A percentile compares a stretch with the other conserved stretches of the same genome.
Conservation (phyloP, 495 filamentous ascomycete species). For the Astrocystis sublimbata region DNA sequence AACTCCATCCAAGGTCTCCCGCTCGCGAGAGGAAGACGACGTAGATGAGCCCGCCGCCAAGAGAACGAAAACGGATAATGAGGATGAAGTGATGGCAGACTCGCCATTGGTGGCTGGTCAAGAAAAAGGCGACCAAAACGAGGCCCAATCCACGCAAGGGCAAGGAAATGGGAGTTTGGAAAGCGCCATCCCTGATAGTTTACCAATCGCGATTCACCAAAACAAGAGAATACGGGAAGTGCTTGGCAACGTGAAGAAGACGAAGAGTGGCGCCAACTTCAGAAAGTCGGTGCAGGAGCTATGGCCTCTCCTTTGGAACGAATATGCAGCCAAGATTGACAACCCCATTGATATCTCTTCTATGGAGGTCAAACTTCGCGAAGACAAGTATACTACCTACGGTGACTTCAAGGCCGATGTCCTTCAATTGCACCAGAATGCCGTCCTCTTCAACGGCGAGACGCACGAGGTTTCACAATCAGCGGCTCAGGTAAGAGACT, state of each 20-base stretch:
- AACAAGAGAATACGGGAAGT: conserved; percentile 48
- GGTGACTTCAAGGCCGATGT: conserved; percentile 72
- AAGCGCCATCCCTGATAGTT: conserved; percentile 24
- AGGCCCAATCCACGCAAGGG: conserved; percentile 1
- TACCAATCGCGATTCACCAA: conserved; percentile 49
- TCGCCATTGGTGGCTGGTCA: conserved; percentile 33
- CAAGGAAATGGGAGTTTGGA: conserved; percentile 28
- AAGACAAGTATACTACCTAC: conserved; percentile 64
- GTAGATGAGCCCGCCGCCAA: conserved; percentile 77
- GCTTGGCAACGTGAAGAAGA: conserved; percentile 76
- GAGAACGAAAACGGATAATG: conserved; percentile 63
- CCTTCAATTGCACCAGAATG: conserved; percentile 72
- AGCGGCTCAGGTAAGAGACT: conserved; percentile 60
- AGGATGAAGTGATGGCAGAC: conserved; percentile 25
- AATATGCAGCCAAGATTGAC: conserved; percentile 72
- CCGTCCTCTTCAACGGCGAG: conserved; percentile 76
- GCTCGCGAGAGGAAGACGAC: conserved; percentile 71
- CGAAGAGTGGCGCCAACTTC: conserved; percentile 72
- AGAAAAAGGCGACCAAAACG: no score
- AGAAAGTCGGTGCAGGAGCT: conserved; percentile 63
- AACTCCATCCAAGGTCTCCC: conserved; percentile 54
- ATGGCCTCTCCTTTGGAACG: conserved; percentile 52
- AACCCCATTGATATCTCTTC: conserved; percentile 80
- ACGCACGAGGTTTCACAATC: conserved; percentile 67
- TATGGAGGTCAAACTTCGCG: conserved; percentile 77